phyloP scores from a whole-genome alignment of 371 early-diverging fungal species.

The Mortierella sp. region DNA sequence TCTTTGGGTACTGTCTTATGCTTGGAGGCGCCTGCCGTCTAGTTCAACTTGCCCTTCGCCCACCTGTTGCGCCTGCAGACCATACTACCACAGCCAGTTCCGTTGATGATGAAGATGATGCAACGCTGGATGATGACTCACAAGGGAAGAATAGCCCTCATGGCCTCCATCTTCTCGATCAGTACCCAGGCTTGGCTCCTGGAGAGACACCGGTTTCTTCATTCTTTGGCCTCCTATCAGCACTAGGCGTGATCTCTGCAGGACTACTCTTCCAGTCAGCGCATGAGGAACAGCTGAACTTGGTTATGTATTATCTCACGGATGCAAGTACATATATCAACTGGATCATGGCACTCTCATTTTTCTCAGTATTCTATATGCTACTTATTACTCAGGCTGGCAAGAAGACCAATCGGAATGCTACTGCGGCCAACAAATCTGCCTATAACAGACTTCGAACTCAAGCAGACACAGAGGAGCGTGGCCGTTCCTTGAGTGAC shows the following conservation, averaged over 20 bases:
- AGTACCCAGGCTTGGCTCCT: constrained; percentile 23
- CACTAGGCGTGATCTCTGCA: constrained; percentile 37
- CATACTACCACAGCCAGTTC: constrained; percentile 1
- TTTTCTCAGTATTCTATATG: constrained; percentile 23
- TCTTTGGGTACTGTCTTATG: constrained; percentile 48
- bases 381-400: constrained; percentile 34
- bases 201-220: constrained; percentile 46
- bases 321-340: constrained; percentile 49
- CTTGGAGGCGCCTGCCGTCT: constrained; percentile 37
- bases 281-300: constrained; percentile 46
- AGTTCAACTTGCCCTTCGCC: constrained; percentile 43
- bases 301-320: constrained; percentile 43
- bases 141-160: constrained; percentile 13
- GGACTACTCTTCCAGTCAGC: constrained; percentile 49
- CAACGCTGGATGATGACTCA: constrained; percentile 19
- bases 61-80: constrained; percentile 25
- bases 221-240: constrained; percentile 50
- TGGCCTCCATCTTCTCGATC: constrained; percentile 13
- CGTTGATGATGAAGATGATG: constrained; percentile 26
- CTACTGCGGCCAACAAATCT: background rate
- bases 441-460: constrained; percentile 39
- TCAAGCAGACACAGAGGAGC: constrained; percentile 24
- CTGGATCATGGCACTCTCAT: constrained; percentile 46
- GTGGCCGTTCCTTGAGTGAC: constrained; percentile 13
- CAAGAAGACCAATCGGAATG: constrained; percentile 22